phyloP scores from a whole-genome alignment of 768 basidiomycete species.

The Tubosaeta sp. region DNA sequence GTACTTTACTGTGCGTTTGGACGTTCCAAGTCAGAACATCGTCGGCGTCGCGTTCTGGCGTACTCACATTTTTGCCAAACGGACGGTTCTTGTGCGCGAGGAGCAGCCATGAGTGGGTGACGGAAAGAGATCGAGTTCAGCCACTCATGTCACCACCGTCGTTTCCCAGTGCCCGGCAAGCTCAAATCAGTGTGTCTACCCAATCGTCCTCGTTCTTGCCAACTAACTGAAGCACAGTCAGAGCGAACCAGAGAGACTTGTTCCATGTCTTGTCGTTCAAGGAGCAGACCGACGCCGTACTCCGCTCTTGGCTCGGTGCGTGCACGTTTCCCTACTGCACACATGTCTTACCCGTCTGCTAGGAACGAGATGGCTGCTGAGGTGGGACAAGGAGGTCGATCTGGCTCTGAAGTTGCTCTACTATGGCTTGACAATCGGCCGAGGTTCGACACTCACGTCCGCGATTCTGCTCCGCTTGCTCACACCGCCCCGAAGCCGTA shows the following conservation, averaged over 20 bases:
- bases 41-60: neutral
- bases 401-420: slow-evolving; percentile 64
- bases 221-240: slow-evolving; percentile 45
- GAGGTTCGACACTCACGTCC: slow-evolving; percentile 44
- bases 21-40: slow-evolving; percentile 10
- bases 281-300: slow-evolving; percentile 69
- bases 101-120: slow-evolving; percentile 29
- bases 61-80: slow-evolving; percentile 73
- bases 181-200: slow-evolving; percentile 73
- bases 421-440: slow-evolving; percentile 69
- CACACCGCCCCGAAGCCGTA: slow-evolving; percentile 42
- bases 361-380: slow-evolving; percentile 78
- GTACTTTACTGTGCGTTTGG: slow-evolving; percentile 52
- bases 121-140: slow-evolving; percentile 1
- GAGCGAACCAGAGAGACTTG: slow-evolving; percentile 80
- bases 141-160: slow-evolving; percentile 29
- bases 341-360: slow-evolving; percentile 8
- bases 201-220: neutral
- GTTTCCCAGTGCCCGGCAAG: slow-evolving; percentile 77
- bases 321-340: slow-evolving; percentile 2
- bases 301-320: slow-evolving; percentile 76
- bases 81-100: slow-evolving; percentile 49
- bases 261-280: slow-evolving; percentile 71
- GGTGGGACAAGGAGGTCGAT: slow-evolving; percentile 81
- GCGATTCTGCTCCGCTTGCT: slow-evolving; percentile 1